Evolutionary conservation across 2,329 filamentous ascomycete species (phyloP).

Genomic region (Arthroderma sp.): DNA sequence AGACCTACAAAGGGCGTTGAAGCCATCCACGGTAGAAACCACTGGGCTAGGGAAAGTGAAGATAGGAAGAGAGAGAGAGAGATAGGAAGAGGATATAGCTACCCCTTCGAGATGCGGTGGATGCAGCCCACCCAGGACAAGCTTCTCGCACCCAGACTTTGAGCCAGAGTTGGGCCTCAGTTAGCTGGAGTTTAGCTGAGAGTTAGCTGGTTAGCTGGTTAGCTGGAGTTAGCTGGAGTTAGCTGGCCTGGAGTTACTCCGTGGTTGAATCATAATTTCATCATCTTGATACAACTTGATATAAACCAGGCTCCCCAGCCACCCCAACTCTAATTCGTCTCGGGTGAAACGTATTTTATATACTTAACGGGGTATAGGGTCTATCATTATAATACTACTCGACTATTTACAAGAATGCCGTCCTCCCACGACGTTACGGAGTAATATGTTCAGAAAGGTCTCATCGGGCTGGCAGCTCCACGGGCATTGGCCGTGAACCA

Average conservation of each 20-base stretch:
- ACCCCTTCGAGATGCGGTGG: neutral
- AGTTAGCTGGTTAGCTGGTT: neutral
- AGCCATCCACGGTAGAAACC: too few relatives aligned
- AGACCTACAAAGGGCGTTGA: too few relatives aligned
- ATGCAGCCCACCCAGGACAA: neutral
- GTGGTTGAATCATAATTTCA: neutral
- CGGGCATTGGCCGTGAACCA: neutral
- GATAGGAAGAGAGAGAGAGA: neutral
- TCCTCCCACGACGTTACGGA: too few relatives aligned
- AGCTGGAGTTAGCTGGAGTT: neutral
- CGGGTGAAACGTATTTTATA: neutral
- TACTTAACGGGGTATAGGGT: too few relatives aligned
- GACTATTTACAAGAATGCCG: too few relatives aligned
- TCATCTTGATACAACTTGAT: neutral
- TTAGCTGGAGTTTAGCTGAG: neutral
- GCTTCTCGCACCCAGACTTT: neutral
- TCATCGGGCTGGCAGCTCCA: neutral
- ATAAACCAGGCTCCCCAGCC: too few relatives aligned
- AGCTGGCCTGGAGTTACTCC: neutral
- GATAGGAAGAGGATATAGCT: neutral
- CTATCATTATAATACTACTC: too few relatives aligned
- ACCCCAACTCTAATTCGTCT: too few relatives aligned
- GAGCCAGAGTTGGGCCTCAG: neutral
- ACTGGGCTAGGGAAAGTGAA: too few relatives aligned
- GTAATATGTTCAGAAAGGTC: too few relatives aligned